phyloP scores from a whole-genome alignment of 805 yeast genomes.

The Groenewaldozyma salmanticensis region DNA sequence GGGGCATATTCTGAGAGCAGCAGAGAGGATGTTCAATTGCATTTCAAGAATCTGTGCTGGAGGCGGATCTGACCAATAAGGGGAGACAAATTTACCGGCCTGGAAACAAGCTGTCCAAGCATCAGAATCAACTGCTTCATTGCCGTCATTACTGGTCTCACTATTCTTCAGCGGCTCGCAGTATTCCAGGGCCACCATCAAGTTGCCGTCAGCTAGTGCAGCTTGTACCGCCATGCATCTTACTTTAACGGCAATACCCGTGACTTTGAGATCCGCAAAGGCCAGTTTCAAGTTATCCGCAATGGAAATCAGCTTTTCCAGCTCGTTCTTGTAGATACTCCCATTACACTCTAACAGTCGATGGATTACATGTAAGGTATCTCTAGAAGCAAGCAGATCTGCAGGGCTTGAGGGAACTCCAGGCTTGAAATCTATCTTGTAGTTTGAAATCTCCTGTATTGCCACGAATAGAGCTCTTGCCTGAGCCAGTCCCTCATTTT shows the following conservation, averaged over 20 bases:
- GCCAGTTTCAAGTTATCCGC: neutral
- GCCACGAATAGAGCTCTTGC: constrained; percentile 21
- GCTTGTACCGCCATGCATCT: constrained; percentile 49
- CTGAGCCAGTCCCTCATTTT: neutral
- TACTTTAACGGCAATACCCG: constrained; percentile 10
- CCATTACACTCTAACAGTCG: constrained; percentile 24
- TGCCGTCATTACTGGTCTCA: constrained; percentile 4
- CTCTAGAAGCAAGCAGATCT: constrained; percentile 17
- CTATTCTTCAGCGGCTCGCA: constrained; percentile 18
- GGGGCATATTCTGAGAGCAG: constrained; percentile 43
- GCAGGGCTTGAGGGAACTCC: constrained; percentile 22
- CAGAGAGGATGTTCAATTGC: constrained; percentile 48
- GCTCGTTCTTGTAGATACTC: constrained; percentile 21
- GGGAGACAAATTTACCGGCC: constrained; percentile 49
- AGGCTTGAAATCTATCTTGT: constrained; percentile 21
- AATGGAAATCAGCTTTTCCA: constrained; percentile 6
- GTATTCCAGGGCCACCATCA: constrained; percentile 42
- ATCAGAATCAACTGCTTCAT: too few relatives aligned
- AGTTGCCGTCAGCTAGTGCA: constrained; percentile 54
- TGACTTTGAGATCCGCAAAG: constrained; percentile 5
- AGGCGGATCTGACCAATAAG: constrained; percentile 32
- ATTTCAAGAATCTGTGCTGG: constrained; percentile 32
- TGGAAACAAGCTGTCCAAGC: constrained; percentile 70
- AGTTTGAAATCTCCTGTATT: constrained; percentile 21
- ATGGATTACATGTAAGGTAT: constrained; percentile 21